phyloP scores from a whole-genome alignment of 345 rosid genomes.

The Rhizophora mangle region DNA sequence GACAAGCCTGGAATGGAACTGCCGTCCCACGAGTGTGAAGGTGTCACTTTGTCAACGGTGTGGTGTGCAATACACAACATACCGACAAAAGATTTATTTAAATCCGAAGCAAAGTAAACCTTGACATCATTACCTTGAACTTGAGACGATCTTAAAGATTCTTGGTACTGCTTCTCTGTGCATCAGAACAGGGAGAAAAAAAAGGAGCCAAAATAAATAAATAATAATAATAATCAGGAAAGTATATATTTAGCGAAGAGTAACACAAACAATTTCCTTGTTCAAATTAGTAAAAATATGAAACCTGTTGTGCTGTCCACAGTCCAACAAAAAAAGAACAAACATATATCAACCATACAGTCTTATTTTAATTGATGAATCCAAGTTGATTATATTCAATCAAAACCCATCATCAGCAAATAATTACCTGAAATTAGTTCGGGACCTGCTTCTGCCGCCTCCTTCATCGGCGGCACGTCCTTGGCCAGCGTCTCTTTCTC shows the following conservation, averaged over 20 bases:
- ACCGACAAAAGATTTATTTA: neutral
- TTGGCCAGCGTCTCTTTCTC: slow-evolving; percentile 33
- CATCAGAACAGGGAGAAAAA: slow-evolving; percentile 3
- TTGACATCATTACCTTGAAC: slow-evolving; percentile 41
- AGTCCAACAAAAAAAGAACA: neutral
- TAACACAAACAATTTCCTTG: neutral
- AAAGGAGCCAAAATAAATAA: neutral
- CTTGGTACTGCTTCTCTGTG: slow-evolving; percentile 49
- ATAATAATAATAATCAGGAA: too few species aligned
- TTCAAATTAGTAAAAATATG: too few species aligned
- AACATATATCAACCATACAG: neutral
- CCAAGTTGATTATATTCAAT: too few species aligned
- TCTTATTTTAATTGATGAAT: too few species aligned
- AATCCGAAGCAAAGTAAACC: neutral
- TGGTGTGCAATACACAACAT: neutral
- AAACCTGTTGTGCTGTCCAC: too few species aligned
- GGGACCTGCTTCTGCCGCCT: slow-evolving; percentile 34
- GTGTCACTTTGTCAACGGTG: too few species aligned
- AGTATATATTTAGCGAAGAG: neutral
- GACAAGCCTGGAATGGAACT: too few species aligned
- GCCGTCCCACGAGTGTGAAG: too few species aligned
- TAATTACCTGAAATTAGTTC: slow-evolving; percentile 45
- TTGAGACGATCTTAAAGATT: slow-evolving; percentile 29
- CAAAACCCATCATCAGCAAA: too few species aligned
- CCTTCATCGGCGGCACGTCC: slow-evolving; percentile 9